phyloP scores from a whole-genome alignment of 441 rosid species.

The Jatropha podagrica region DNA sequence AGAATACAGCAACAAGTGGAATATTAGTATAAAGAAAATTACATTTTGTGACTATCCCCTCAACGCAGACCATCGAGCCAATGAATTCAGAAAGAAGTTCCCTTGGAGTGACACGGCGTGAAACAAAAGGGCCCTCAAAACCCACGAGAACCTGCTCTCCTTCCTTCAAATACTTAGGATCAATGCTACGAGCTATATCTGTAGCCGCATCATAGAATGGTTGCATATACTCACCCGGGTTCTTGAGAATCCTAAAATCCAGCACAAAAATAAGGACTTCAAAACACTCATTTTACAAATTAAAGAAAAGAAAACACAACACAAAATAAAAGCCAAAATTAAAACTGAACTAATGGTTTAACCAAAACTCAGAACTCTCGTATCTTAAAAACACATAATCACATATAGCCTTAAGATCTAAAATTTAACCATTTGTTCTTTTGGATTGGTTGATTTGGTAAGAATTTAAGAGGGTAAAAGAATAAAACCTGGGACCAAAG shows the following conservation, averaged over 20 bases:
- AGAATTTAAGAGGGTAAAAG: background rate
- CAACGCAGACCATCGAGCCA: constrained; percentile 96
- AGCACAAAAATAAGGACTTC: background rate
- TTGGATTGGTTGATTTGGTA: background rate
- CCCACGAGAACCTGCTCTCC: constrained; percentile 85
- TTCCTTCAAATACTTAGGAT: constrained; percentile 79
- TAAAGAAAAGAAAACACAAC: background rate
- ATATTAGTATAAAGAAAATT: constrained; percentile 14
- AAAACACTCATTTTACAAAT: background rate
- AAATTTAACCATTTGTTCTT: background rate
- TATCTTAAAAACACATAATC: background rate
- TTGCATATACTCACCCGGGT: constrained; percentile 87
- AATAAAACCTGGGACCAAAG: constrained; percentile 57
- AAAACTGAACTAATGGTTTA: background rate
- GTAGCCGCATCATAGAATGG: constrained; percentile 91
- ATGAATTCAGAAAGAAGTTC: constrained; percentile 92
- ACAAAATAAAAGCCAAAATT: background rate
- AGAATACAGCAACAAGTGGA: background rate
- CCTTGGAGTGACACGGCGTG: constrained; percentile 92
- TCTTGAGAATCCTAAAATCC: constrained; percentile 62
- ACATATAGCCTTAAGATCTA: background rate
- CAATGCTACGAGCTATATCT: constrained; percentile 69
- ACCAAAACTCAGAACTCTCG: background rate
- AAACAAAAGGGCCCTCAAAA: constrained; percentile 94
- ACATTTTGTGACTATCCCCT: constrained; percentile 97